phyloP scores from a whole-genome alignment of 2,329 filamentous ascomycete species.

The Biscogniauxia mediterranea region DNA sequence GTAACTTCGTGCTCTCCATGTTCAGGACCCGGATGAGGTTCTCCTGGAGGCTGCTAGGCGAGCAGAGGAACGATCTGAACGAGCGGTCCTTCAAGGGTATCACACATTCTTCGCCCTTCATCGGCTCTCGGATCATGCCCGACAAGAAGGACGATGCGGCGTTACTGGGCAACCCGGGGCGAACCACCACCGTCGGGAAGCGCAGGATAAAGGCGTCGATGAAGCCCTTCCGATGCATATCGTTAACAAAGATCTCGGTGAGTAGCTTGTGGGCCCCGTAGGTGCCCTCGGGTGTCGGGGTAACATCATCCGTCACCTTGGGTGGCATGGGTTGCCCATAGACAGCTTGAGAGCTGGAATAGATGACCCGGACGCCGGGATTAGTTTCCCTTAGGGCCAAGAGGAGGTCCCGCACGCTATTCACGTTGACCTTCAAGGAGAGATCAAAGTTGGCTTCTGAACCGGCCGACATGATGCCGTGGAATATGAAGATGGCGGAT shows the following conservation, averaged over 20 bases:
- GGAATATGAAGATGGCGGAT: conserved; percentile 58
- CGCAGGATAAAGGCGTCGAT: conserved; percentile 58
- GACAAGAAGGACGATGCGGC: conserved; percentile 64
- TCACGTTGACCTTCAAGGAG: conserved; percentile 59
- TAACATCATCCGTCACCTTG: conserved; percentile 48
- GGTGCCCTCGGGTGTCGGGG: conserved; percentile 59
- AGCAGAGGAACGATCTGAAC: conserved; percentile 54
- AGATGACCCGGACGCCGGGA: conserved; percentile 57
- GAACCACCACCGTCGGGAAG: conserved; percentile 61
- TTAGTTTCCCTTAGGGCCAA: conserved; percentile 45
- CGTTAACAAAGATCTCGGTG: conserved; percentile 61
- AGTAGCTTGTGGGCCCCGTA: conserved; percentile 65
- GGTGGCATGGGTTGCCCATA: conserved; percentile 57
- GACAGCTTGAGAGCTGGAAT: conserved; percentile 61
- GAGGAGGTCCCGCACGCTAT: conserved; percentile 55
- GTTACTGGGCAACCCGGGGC: conserved; percentile 57
- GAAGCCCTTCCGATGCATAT: conserved; percentile 58
- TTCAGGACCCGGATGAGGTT: conserved; percentile 50
- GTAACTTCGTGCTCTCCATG: conserved; percentile 41
- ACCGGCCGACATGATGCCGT: conserved; percentile 66
- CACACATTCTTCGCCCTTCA: conserved; percentile 51
- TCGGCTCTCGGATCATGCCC: conserved; percentile 63
- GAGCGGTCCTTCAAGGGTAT: conserved; percentile 50
- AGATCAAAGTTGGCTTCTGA: conserved; percentile 61
- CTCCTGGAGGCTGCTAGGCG: conserved; percentile 49